These are phyloP conservation scores for Anaeromyces robustus DNA, from an alignment of 192 early-diverging fungal species.

Conservation along the genomic window DNA sequence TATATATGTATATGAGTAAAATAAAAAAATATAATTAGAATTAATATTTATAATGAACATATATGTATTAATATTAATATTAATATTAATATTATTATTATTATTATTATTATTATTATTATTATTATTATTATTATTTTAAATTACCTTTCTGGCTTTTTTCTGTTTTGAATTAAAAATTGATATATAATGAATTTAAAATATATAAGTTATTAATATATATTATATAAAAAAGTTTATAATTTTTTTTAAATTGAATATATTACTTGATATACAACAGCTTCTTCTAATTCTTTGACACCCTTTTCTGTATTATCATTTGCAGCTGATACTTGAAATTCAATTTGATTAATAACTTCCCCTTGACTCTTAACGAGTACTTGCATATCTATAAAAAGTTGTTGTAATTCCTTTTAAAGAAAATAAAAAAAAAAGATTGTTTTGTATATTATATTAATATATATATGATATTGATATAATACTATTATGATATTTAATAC, in stretches of 20 bases:
- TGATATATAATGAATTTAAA: background rate
- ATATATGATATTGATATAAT: background rate
- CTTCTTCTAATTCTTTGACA: constrained; percentile 34
- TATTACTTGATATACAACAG: constrained; percentile 8
- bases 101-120: background rate
- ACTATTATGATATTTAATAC: no score
- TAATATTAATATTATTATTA: background rate
- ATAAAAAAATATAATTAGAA: no score
- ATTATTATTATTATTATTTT: background rate
- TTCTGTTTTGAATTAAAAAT: background rate
- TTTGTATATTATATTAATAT: background rate
- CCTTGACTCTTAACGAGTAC: constrained; percentile 63
- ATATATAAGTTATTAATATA: no score
- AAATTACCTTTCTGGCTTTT: background rate
- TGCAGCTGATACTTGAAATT: constrained; percentile 40
- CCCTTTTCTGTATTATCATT: constrained; percentile 45
- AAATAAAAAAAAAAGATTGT: no score
- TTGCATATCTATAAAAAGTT: constrained; percentile 79
- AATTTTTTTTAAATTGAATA: no score
- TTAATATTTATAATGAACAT: no score
- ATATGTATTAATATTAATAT: background rate
- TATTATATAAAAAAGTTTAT: background rate
- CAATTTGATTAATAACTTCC: constrained; percentile 54
- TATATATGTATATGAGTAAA: background rate
- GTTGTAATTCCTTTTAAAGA: constrained; percentile 62